Base-by-base conservation (phyloP, 2,329 filamentous ascomycete genomes). In the Cordyceps militaris region DNA sequence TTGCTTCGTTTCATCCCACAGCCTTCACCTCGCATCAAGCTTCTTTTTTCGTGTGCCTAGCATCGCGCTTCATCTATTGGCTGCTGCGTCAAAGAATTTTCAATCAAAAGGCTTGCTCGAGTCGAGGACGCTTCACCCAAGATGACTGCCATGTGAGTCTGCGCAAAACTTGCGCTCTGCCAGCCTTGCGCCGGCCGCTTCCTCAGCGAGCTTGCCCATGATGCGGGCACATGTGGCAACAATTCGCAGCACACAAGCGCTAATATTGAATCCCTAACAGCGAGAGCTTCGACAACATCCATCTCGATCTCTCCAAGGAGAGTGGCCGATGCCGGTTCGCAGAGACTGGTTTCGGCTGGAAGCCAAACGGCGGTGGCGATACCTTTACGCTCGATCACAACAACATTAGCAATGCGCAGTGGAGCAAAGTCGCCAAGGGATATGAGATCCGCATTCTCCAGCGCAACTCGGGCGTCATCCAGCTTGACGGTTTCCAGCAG, bases 231-330 rank as follows among this genome's bases (percentile, higher is more conserved):
- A 30, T 32, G n/a, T 16, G 28, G 28, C 40, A n/a, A 19, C 32
- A 47, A 28, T 55, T 13, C 10, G 32, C 40, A 24, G 2, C 8
- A 32, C n/a, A 38, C 6, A 11, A n/a, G 5, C 36, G 40, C 57
- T 40, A n/a, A 61, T 61, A 50, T 43, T 57, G 36, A 46, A 30
- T 19, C 36, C 46, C 48, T 28, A 51, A 10, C 60, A 87, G 83
- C 65, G 94, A 99, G 84, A 94, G 88, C 70, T 99, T 99, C 76
- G 93, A 97, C 71, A 91, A 91, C 75, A 96, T 97, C 76, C 92
- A 94, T 75, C 85, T 99, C 66, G 93, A 99, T 72, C 83, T 99
- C 60, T 97, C 92, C 66, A 94, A 91, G 73, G 88, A 94, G 74
- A 83, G 86, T 59, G 94, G 94, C 65, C 94, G 93, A 76, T 97